Base-by-base conservation (phyloP, 225 moss, liverwort and hornwort species). In the Pseudisothecium myosuroides region DNA sequence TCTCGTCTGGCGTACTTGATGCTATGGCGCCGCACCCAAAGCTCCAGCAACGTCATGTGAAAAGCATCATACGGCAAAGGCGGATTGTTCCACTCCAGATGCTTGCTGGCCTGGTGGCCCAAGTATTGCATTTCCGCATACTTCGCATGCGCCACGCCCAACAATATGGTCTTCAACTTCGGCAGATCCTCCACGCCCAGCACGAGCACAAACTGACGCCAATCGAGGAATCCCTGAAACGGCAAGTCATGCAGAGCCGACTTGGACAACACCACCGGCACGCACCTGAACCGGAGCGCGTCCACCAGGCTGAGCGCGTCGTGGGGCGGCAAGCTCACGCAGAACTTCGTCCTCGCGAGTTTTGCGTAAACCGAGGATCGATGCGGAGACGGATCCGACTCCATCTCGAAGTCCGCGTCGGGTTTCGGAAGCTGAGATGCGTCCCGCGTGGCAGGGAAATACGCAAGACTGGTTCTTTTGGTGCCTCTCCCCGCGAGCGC, bases 11-110 rank as follows among this genome's bases (percentile, higher is more conserved):
- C 90, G 66, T 98, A 98, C 85, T 96, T 94, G 82, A 98, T 94
- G 71, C 95, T 92, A n/a, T 97, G 95, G 28, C 95, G 96, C 41
- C 98, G 97, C 66, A 91, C 45, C 98, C 98, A 98, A 50, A 98
- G 98, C 86, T 98, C 96, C 65, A 95, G 89, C 58, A 97, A 81
- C 43, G 95, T 92, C 95, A 98, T 92, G 90, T 93, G 94, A 64
- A 98, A 98, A 1, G 98, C 98, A 75, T 98, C 98, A 45, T 94
- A 93, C 6, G 95, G 91, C n/a, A 85, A 75, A 8, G 98, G 95
- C 59, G 94, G 96, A 31, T 89, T 90, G 90, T 98, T 95, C 98
- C 98, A 98, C 85, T 94, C 92, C 81, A 98, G 21, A 60, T 98
- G 98, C 86, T 91, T 95, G 87, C 93, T 97, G 29, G 94, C 96